Evolutionary conservation across 23 red algal genomes (phyloP), one percentile per base, ranked within the genome.

Genomic region (Cyanidioschyzon merolae): DNA sequence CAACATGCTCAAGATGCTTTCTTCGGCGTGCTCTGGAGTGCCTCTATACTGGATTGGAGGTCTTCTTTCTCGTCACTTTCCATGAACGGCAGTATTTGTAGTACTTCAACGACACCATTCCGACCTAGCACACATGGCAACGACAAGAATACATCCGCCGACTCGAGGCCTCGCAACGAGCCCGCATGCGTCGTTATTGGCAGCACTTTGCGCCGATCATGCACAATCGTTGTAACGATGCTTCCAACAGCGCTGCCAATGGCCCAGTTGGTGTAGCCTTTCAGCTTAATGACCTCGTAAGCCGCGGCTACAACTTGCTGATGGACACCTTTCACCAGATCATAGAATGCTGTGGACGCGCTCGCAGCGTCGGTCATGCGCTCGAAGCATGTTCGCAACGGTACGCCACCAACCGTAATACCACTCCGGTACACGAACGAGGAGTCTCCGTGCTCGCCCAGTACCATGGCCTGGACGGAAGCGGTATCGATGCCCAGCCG

Each of bases 371-470:
- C 39, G 1, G 58, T 58, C 7, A 82, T n/a, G n/a, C 57, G 68
- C 27, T 68, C 77, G 34, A 88, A 79, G 21, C 45, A 54, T 54
- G 7, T 54, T 21, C 45, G 45, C 45, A 54, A 54, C 27, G 75
- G 85, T 32, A 74, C 68, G 1, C 85, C 85, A 63, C 67, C 71
- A 30, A 88, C 74, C 37, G 54, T 75, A 15, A 79, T 79, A 40
- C 79, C 80, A 0, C 77, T 80, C 77, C 75, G 75, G 24, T 41
- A 58, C 36, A 79, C 85, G n/a, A 88, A 63, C 27, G 58, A 59
- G 17, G 77, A 82, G 85, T 88, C 85, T 32, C 85, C 85, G 40
- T 88, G 85, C 59, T 88, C 85, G 54, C 85, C 85, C 39, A 88
- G 59, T 12, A 88, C 58, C 41, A 41, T 39, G 0, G 85, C 85